A percentile compares a stretch with the other conserved stretches of the same genome.
phyloP scores from a whole-genome alignment of 306 rosid species.

The Purshia tridentata region DNA sequence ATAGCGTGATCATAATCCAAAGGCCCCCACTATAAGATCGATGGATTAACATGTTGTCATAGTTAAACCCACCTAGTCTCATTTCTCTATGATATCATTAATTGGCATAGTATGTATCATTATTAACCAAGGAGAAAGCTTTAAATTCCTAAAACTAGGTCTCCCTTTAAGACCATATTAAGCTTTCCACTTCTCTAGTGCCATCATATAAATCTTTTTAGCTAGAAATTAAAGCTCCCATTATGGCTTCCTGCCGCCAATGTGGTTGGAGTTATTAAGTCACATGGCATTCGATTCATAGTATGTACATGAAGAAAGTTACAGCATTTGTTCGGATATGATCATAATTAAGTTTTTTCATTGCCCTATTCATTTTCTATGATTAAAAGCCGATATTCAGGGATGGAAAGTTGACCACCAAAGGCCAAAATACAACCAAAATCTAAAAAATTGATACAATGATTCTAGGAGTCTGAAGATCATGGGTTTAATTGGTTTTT shows the following conservation, averaged over 20 bases:
- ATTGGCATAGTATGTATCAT: background rate
- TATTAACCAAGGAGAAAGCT: slow-evolving; percentile 3
- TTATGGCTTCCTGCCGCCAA: slow-evolving; percentile 13
- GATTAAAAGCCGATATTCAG: slow-evolving; percentile 7
- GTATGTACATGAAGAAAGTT: background rate
- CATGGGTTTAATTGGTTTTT: background rate
- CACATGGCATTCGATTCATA: background rate
- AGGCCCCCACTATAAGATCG: background rate
- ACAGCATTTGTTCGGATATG: background rate
- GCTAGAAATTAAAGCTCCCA: slow-evolving; percentile 21
- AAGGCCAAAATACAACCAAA: slow-evolving; percentile 24
- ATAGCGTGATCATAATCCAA: too few relatives aligned
- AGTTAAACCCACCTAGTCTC: background rate
- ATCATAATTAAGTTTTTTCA: background rate
- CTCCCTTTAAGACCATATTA: background rate
- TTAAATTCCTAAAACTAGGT: slow-evolving; percentile 21
- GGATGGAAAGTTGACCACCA: slow-evolving; percentile 26
- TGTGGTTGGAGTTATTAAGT: slow-evolving; percentile 30
- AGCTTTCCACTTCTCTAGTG: slow-evolving; percentile 17
- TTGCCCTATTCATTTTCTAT: background rate
- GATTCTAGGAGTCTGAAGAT: slow-evolving; percentile 35
- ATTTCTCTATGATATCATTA: slow-evolving; percentile 12
- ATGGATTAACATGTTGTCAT: background rate
- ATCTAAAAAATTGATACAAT: slow-evolving; percentile 17
- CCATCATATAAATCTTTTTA: slow-evolving; percentile 17